Conservation (phyloP, 2,329 filamentous ascomycete species). For the Ceratocystis destructans region DNA sequence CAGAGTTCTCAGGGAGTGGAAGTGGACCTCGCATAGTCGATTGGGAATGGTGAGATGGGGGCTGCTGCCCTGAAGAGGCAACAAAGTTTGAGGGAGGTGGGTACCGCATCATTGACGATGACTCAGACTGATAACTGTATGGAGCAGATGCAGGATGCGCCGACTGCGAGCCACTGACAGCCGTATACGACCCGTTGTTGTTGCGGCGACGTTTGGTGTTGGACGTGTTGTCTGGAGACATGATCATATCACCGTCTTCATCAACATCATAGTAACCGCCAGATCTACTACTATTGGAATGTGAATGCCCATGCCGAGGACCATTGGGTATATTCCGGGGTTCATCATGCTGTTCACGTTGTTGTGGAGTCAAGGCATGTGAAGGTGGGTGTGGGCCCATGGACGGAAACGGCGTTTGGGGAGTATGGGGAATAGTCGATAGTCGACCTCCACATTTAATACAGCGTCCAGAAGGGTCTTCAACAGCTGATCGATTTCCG, state of each 20-base stretch:
- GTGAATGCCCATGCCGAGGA: slow-evolving; percentile 5
- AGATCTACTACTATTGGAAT: slow-evolving; percentile 3
- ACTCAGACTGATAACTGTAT: slow-evolving; percentile 8
- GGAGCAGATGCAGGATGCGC: background rate
- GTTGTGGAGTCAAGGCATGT: background rate
- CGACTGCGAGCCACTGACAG: background rate
- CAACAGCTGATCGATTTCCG: slow-evolving; percentile 20
- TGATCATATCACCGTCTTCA: background rate
- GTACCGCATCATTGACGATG: slow-evolving; percentile 7
- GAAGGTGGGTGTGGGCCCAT: slow-evolving; percentile 24
- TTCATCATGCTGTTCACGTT: background rate
- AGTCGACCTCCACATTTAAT: slow-evolving; percentile 57
- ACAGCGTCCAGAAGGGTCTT: slow-evolving; percentile 46
- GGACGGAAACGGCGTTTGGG: slow-evolving; percentile 31
- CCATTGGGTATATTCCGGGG: background rate
- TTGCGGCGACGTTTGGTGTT: slow-evolving; percentile 2
- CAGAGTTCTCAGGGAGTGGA: slow-evolving; percentile 6
- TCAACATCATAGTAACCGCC: slow-evolving; percentile 3
- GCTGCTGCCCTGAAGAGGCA: background rate
- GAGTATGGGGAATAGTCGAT: slow-evolving; percentile 48
- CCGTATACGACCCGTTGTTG: background rate
- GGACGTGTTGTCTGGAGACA: slow-evolving; percentile 5
- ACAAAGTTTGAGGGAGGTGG: slow-evolving; percentile 9
- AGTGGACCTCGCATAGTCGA: slow-evolving; percentile 7
- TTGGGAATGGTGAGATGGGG: background rate